Evolutionary conservation across 257 asterid species (phyloP).

Genomic region (Jacaranda copaia): DNA sequence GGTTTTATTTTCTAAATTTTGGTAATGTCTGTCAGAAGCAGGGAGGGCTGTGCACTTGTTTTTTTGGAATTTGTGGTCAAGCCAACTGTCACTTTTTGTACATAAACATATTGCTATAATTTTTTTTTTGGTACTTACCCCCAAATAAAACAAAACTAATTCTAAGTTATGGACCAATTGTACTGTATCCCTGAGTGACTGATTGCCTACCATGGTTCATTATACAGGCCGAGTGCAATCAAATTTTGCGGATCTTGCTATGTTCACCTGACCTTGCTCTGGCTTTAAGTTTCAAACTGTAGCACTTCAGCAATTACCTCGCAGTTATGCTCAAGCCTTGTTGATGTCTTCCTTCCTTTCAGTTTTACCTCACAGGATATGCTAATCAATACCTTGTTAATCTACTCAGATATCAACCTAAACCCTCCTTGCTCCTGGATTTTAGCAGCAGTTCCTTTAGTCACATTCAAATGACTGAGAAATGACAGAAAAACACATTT

Average conservation of each 20-base stretch:
- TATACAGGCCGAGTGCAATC: too few species aligned
- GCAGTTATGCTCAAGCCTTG: neutral
- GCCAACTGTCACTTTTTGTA: neutral
- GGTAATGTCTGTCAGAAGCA: neutral
- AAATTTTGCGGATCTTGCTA: too few species aligned
- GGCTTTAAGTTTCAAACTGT: neutral
- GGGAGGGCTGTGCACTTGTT: neutral
- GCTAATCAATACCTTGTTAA: neutral
- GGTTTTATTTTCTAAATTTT: neutral
- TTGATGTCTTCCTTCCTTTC: neutral
- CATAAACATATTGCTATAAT: neutral
- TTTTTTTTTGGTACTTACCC: too few species aligned
- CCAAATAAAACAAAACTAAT: too few species aligned
- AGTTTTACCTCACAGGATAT: neutral
- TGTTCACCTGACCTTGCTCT: neutral
- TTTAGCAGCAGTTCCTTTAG: neutral
- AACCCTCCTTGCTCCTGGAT: neutral
- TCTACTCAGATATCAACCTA: neutral
- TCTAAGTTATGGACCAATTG: too few species aligned
- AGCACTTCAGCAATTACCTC: neutral
- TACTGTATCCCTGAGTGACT: too few species aligned
- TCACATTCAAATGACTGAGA: neutral
- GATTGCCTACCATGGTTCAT: too few species aligned
- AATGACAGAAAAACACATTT: neutral
- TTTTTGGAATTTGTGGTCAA: neutral